Base-by-base conservation (phyloP, 2,329 filamentous ascomycete species). In the Colletotrichum liaoningense region DNA sequence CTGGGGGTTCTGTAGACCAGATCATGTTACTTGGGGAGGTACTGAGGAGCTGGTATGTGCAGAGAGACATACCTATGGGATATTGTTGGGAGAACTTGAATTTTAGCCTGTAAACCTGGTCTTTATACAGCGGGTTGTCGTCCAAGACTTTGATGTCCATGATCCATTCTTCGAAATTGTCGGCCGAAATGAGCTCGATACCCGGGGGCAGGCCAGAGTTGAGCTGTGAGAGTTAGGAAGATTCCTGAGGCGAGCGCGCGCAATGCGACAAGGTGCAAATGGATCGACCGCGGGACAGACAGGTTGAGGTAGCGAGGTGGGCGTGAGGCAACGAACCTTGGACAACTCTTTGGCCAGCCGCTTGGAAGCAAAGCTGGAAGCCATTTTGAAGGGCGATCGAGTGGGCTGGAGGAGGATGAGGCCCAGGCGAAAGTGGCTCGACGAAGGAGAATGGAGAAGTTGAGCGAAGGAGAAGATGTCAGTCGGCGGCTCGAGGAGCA, bases 61-160 rank as follows among this genome's bases (percentile, higher is more conserved):
- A 52, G 24, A 56, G n/a, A 22, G 52, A 76, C 83, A 75, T 89
- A 95, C 94, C 95, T 79, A 99, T 99, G 19, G 97, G 97, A 80
- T 99, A 99, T 77, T 90, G 91, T 38, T 89, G 87, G 74, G 91
- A 91, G 83, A 99, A 99, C 62, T 89, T 92, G 83, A 99, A 98
- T 80, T 95, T 95, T 67, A 99, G 86, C 26, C 96, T 90, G 84
- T 94, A 98, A 28, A 86, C 92, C 81, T 98, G 89, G 80, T 91
- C 89, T 64, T 90, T 84, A 84, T 99, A 99, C 60, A 99, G 85
- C 1, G 96, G 96, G 80, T 99, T 99, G 72, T 90, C 86, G 82
- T 98, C 97, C 54, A 98, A 89, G 65, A 99, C 96, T 77, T 89
- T 87, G 67, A 99, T 97, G 81, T 99, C 97, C 84, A 98, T 92